Evolutionary conservation across 768 basidiomycete species (phyloP).

Genomic region (Lactarius psammicola): DNA sequence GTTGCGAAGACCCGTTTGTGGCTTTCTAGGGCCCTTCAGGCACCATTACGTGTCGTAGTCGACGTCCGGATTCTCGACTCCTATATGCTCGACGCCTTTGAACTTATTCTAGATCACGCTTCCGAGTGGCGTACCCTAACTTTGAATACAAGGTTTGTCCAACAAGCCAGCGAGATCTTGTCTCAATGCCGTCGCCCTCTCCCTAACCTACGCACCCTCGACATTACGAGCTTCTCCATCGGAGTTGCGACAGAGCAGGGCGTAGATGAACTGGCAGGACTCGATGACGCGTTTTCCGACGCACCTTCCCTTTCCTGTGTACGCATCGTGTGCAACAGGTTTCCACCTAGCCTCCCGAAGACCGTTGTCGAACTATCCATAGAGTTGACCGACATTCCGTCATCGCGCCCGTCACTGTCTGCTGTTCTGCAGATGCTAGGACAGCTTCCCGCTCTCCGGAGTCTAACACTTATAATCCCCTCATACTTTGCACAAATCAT

Average conservation of each 20-base stretch:
- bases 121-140: constrained; percentile 47
- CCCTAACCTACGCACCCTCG: constrained; percentile 40
- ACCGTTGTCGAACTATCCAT: constrained; percentile 23
- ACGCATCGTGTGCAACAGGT: constrained; percentile 22
- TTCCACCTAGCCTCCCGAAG: constrained; percentile 21
- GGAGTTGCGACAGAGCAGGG: constrained; percentile 10
- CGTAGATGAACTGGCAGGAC: constrained; percentile 17
- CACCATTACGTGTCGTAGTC: constrained; percentile 47
- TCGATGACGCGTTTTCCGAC: constrained; percentile 33
- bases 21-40: constrained; percentile 47
- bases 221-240: constrained; percentile 28
- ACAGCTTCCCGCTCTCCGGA: constrained; percentile 41
- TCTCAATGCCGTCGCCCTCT: constrained; percentile 38
- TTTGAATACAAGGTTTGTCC: constrained; percentile 41
- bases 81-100: constrained; percentile 15
- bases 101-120: constrained; percentile 40
- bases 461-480: constrained; percentile 43
- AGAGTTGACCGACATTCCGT: constrained; percentile 22
- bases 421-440: constrained; percentile 37
- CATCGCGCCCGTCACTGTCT: constrained; percentile 30
- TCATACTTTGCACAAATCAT: constrained; percentile 32
- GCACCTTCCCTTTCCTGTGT: constrained; percentile 37
- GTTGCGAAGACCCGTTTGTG: constrained; percentile 47
- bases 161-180: constrained; percentile 43
- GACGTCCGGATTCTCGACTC: constrained; percentile 38